A percentile compares a stretch with the other conserved stretches of the same genome.
Conservation (phyloP, 495 filamentous ascomycete genomes). For the Penicillium verhagenii region DNA sequence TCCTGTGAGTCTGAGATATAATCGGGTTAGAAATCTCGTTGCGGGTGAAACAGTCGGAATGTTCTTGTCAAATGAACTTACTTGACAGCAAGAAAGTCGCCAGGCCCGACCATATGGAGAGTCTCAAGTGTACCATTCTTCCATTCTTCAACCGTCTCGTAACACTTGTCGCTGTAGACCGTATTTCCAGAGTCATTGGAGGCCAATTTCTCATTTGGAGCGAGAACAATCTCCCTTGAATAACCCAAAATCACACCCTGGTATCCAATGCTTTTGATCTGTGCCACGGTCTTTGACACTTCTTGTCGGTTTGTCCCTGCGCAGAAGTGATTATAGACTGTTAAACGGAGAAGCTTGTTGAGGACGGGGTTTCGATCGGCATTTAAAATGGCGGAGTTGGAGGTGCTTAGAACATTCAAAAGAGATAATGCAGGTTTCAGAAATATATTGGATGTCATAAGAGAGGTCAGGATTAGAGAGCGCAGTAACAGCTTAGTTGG, state of each 20-base stretch:
- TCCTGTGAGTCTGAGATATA: constrained; percentile 30
- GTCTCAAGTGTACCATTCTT: constrained; percentile 68
- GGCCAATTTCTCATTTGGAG: constrained; percentile 42
- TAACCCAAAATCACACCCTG: constrained; percentile 80
- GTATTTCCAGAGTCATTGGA: constrained; percentile 10
- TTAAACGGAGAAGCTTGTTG: constrained; percentile 63
- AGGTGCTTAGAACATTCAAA: constrained; percentile 62
- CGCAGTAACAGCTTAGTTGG: constrained; percentile 67
- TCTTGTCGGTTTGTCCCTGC: constrained; percentile 68
- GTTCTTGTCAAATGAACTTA: constrained; percentile 36
- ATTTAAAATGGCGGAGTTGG: constrained; percentile 55
- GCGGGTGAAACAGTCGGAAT: too few species aligned
- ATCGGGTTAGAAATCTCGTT: background rate
- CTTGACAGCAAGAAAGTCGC: constrained; percentile 80
- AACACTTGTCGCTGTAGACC: constrained; percentile 23
- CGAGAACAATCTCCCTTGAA: constrained; percentile 69
- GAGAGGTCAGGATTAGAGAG: constrained; percentile 68
- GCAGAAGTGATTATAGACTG: constrained; percentile 84
- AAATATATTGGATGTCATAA: constrained; percentile 72
- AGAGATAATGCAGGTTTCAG: constrained; percentile 61
- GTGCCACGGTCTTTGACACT: constrained; percentile 57
- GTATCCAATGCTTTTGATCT: constrained; percentile 66
- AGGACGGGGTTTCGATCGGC: constrained; percentile 59
- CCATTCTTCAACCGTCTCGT: constrained; percentile 63
- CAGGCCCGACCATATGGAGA: constrained; percentile 58